phyloP scores from a whole-genome alignment of 768 basidiomycete species.

The Pleurotus ostreatus region DNA sequence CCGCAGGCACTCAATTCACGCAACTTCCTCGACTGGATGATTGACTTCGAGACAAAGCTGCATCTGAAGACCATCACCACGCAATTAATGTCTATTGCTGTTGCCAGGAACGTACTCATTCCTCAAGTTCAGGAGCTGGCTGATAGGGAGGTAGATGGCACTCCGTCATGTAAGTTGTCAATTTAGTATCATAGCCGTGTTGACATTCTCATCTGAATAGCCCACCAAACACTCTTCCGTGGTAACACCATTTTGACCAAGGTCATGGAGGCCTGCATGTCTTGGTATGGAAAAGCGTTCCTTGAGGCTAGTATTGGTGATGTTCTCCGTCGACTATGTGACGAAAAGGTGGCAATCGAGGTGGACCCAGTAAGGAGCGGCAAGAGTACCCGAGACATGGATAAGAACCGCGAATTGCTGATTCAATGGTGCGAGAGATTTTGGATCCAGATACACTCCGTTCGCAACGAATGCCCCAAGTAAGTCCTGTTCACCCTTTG shows the following conservation, averaged over 20 bases:
- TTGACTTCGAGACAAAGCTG: constrained; percentile 61
- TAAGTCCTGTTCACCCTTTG: constrained; percentile 30
- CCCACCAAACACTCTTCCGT: constrained; percentile 71
- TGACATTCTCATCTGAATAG: constrained; percentile 29
- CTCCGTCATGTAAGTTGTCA: constrained; percentile 54
- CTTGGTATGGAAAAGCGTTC: constrained; percentile 76
- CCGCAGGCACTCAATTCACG: constrained; percentile 50
- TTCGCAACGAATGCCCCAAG: constrained; percentile 70
- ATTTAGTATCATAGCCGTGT: neutral
- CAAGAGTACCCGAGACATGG: constrained; percentile 57
- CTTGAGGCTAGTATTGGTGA: constrained; percentile 77
- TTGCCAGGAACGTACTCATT: constrained; percentile 61
- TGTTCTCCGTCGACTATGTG: constrained; percentile 63
- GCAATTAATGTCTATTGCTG: constrained; percentile 65
- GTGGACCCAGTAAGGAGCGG: constrained; percentile 72
- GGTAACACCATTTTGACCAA: constrained; percentile 68
- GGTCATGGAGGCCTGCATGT: constrained; percentile 77
- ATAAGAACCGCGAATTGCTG: constrained; percentile 64
- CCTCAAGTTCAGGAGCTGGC: constrained; percentile 70
- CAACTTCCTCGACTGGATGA: constrained; percentile 73
- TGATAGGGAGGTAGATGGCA: constrained; percentile 64
- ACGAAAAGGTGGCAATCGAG: constrained; percentile 76
- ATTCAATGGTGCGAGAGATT: constrained; percentile 77
- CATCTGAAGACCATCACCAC: constrained; percentile 60
- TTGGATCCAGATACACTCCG: constrained; percentile 79